Evolutionary conservation across 768 basidiomycete species (phyloP).

Genomic region (Boletus barrowsii): DNA sequence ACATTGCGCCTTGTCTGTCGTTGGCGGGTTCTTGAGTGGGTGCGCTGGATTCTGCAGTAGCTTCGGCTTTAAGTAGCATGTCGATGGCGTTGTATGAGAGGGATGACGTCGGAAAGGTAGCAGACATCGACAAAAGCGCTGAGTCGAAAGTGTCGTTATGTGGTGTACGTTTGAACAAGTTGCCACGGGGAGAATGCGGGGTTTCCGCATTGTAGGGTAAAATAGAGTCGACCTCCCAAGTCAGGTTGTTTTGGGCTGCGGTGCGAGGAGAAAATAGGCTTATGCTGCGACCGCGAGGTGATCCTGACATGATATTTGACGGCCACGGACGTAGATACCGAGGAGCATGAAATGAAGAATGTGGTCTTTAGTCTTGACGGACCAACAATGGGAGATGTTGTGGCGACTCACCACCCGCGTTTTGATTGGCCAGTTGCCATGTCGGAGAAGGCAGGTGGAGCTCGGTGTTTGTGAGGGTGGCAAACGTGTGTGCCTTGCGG

Average conservation of each 20-base stretch:
- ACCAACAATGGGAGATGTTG: constrained; percentile 12
- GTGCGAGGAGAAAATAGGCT: constrained; percentile 31
- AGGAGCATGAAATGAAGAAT: constrained; percentile 19
- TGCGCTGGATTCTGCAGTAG: constrained; percentile 16
- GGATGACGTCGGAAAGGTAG: constrained; percentile 31
- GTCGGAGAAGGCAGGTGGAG: constrained; percentile 28
- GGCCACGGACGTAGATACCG: constrained; percentile 15
- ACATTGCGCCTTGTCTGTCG: constrained; percentile 22
- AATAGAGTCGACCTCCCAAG: constrained; percentile 16
- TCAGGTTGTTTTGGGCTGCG: constrained; percentile 22
- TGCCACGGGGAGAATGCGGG: constrained; percentile 28
- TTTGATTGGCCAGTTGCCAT: constrained; percentile 25
- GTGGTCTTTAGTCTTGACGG: constrained; percentile 18
- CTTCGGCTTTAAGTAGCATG: constrained; percentile 31
- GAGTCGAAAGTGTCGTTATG: constrained; percentile 25
- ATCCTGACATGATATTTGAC: constrained; percentile 24
- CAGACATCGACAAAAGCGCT: constrained; percentile 21
- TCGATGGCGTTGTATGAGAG: constrained; percentile 31
- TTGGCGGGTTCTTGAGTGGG: constrained; percentile 16
- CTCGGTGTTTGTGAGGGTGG: constrained; percentile 31
- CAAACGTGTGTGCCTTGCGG: constrained; percentile 34
- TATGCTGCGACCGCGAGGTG: constrained; percentile 33
- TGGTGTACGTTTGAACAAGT: constrained; percentile 20
- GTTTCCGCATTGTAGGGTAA: constrained; percentile 33
- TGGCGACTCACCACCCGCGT: constrained; percentile 27